Conservation (phyloP, 2,329 filamentous ascomycete species). For the Rhynchosporium graminicola region DNA sequence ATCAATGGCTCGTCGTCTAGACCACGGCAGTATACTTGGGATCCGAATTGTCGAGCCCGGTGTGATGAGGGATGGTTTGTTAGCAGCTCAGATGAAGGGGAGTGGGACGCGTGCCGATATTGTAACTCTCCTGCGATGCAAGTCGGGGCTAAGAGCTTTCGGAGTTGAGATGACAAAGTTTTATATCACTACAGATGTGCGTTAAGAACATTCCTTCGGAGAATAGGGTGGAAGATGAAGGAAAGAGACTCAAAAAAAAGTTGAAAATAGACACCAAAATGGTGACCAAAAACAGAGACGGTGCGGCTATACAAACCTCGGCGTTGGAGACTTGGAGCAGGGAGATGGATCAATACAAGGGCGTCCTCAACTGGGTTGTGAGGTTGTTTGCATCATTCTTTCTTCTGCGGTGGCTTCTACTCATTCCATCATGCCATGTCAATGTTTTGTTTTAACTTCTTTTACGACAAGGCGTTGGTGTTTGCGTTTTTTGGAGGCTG, state of each 20-base stretch:
- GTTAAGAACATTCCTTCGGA: no score
- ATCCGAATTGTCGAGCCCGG: neutral
- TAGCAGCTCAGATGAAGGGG: neutral
- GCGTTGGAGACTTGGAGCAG: constrained; percentile 28
- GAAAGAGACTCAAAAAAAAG: neutral
- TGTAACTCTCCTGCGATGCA: neutral
- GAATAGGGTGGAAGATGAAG: neutral
- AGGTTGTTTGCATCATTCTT: neutral
- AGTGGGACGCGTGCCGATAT: constrained; percentile 12
- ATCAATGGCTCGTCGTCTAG: neutral
- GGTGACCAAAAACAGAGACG: neutral
- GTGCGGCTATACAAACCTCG: constrained; percentile 7
- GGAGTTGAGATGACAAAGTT: neutral
- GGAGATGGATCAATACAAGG: constrained; percentile 18
- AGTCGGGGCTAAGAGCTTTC: neutral
- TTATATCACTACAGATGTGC: neutral
- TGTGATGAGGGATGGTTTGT: constrained; percentile 8
- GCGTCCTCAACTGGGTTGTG: neutral
- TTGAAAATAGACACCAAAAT: neutral
- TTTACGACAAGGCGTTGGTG: neutral
- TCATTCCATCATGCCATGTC: neutral
- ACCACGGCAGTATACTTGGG: neutral
- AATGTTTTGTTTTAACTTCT: neutral
- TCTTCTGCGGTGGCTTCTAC: neutral
- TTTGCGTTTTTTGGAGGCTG: neutral